Base-by-base conservation (phyloP, 1,284 basidiomycete genomes). In the Leccinum griseonigrum region DNA sequence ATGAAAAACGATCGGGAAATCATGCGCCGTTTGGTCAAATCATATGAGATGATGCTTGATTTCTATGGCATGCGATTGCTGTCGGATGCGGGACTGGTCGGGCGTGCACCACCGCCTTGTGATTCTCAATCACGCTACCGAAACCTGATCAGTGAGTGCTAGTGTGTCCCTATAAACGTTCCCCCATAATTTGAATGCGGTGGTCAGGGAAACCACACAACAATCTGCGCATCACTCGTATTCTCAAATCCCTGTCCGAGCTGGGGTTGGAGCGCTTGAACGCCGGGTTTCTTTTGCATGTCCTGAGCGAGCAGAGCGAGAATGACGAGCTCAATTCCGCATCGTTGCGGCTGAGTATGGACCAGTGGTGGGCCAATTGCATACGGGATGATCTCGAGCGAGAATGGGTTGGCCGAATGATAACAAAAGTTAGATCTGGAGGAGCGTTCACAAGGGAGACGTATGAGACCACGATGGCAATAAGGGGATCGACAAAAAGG, bases 311-410 rank as follows among this genome's bases (percentile, higher is more conserved):
- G 65, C 87, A 90, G 67, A 89, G 88, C 68, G 85, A 87, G 67
- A 74, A 80, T 8, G 61, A 78, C 16, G 74, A 81, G 66, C 77
- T 92, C 38, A 77, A 84, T 67, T 77, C 81, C 4, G 67, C 71
- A 4, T 76, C 76, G 29, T 75, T 90, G 53, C 74, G 76, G 53
- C 76, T 77, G 62, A 90, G 88, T 71, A 87, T 92, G 85, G 90
- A 91, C 65, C 75, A 79, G 60, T 92, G 87, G 86, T 92, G 90
- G 90, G 83, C 84, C 28, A 86, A 88, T 68, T 91, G 89, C 70
- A 77, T 91, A 57, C 76, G 89, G 62, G 80, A 88, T 64, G 78
- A 82, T 22, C 75, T 77, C 61, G 87, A 88, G 66, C 76, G 89
- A 64, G 71, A 76, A 43, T 85, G 81, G 80, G 77, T 91, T 36